Percentiles rank a stretch among this genome's conserved stretches.
phyloP scores from a whole-genome alignment of 192 early-diverging fungal species.

The Mortierella antarctica region DNA sequence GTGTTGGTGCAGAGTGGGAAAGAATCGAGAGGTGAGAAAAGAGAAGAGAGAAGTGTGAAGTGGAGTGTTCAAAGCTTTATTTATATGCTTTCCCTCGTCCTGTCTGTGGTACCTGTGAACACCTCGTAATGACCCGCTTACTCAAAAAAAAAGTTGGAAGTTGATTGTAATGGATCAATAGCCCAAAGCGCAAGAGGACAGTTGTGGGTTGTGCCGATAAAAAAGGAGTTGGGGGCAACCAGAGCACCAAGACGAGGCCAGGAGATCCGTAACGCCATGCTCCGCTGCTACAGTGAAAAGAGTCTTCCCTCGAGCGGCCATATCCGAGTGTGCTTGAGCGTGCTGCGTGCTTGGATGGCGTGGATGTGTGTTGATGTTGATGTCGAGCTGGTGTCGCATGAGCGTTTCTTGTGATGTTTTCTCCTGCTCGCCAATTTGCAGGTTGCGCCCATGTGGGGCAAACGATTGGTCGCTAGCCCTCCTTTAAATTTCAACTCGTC shows the following conservation, averaged over 20 bases:
- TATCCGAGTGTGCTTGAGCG: no score
- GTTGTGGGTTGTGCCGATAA: background rate
- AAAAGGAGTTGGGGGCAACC: background rate
- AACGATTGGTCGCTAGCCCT: constrained; percentile 13
- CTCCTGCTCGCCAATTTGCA: background rate
- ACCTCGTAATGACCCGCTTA: background rate
- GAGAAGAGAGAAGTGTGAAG: no score
- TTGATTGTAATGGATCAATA: background rate
- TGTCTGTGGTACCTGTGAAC: no score
- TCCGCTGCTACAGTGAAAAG: no score
- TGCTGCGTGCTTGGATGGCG: background rate
- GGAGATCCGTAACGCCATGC: no score
- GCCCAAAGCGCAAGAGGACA: no score
- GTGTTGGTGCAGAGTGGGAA: background rate
- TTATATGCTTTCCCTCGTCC: no score
- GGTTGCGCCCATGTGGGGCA: constrained; percentile 25
- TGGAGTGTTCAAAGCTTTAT: no score
- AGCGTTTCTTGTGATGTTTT: background rate
- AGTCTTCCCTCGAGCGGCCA: no score
- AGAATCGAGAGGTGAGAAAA: no score
- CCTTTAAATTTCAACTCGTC: no score
- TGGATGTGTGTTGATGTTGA: background rate
- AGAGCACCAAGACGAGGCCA: no score
- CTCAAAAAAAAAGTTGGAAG: background rate
- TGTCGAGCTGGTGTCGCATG: background rate